Evolutionary conservation across 306 rosid species (phyloP), one percentile per base, ranked within the genome.

Genomic region (Aeschynomene evenia): DNA sequence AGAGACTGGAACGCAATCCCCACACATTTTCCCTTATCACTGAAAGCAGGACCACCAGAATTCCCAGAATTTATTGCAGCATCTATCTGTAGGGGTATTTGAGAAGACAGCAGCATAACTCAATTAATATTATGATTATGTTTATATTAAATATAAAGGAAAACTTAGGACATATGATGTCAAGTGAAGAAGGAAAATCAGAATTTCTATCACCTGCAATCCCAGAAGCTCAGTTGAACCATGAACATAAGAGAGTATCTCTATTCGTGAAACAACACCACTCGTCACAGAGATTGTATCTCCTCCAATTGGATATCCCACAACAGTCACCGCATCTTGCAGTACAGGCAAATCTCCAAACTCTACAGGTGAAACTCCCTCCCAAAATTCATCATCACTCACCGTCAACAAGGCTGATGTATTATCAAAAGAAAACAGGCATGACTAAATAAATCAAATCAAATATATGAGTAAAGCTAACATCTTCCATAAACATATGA

Each of bases 1-100:
- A 95, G 97, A 45, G 97, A 89, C 85, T 95, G 99, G 82, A 95
- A 95, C 78, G 99, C 97, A 70, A 95, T 91, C 71, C 97, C 99
- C 73, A 95, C 97, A 51, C 99, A 95, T 16, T 83, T 91, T 63
- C 99, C 96, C 66, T 83, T 89, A 74, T 87, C 92, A 59, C 85
- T 95, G 56, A 95, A 95, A 10, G 99, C 99, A 74, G 99, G 99
- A 42, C 99, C 99, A 61, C 99, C 97, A 12, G 97, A 95, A 84
- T 95, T 95, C 43, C 99, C 97, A 33, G 99, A 95, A 82, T 95
- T 91, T 69, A 95, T 91, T 43, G 99, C 97, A 67, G 96, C 97
- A 75, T 95, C 99, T 77, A 91, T 95, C 97, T 95, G 83, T 63
- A 83, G 16, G 76, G 61, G 52, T 52, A 43, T 73, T 40, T 75